phyloP scores from a whole-genome alignment of 805 yeast genomes.

The Sungouiozyma intestinalis region DNA sequence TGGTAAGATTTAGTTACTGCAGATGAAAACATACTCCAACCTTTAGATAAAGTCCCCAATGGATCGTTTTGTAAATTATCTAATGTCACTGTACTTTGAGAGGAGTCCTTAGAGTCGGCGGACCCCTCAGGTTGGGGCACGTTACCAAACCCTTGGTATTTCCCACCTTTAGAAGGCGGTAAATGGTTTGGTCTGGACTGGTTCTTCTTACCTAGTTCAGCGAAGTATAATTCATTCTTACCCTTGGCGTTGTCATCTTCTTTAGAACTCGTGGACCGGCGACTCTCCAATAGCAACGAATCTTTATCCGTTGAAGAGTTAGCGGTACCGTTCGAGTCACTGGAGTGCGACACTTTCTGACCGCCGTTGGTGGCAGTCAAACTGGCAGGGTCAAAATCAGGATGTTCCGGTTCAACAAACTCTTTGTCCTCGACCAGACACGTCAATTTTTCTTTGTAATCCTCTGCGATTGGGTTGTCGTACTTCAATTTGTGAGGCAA shows the following conservation, averaged over 20 bases:
- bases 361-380: too few species aligned
- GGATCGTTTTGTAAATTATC: slow-evolving; percentile 77
- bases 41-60: slow-evolving; percentile 77
- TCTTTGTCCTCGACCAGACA: slow-evolving; percentile 64
- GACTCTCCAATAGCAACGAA: slow-evolving; percentile 27
- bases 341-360: too few species aligned
- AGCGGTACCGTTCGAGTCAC: too few species aligned
- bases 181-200: slow-evolving; percentile 61
- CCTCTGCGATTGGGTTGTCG: slow-evolving; percentile 87
- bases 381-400: slow-evolving; percentile 26
- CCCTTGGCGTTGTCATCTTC: slow-evolving; percentile 32
- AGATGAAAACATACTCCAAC: slow-evolving; percentile 90
- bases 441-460: slow-evolving; percentile 74
- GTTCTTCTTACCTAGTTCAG: slow-evolving; percentile 64
- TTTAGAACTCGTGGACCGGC: slow-evolving; percentile 33
- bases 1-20: slow-evolving; percentile 73
- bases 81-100: slow-evolving; percentile 38
- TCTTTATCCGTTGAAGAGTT: too few species aligned
- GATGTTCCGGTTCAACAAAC: slow-evolving; percentile 57
- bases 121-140: slow-evolving; percentile 36
- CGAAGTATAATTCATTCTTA: slow-evolving; percentile 76
- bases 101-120: not conserved
- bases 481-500: slow-evolving; percentile 67
- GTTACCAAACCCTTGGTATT: slow-evolving; percentile 84
- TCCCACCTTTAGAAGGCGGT: slow-evolving; percentile 93